Percentiles rank a stretch among this genome's conserved stretches.
Evolutionary conservation across 371 early-diverging fungal genomes (phyloP).

Genomic region (Apophysomyces ossiformis): DNA sequence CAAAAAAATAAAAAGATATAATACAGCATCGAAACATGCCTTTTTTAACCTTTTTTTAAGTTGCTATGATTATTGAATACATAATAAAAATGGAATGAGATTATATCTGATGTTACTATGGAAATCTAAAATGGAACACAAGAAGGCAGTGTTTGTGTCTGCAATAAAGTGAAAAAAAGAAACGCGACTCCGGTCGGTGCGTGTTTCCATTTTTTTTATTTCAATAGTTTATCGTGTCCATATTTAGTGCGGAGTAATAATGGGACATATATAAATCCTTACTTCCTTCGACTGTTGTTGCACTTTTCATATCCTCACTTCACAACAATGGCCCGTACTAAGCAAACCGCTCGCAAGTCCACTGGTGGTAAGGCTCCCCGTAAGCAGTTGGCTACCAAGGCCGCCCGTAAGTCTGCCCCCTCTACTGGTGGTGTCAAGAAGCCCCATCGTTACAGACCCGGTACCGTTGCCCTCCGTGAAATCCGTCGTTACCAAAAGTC

Average conservation of each 20-base stretch:
- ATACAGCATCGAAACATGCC: background rate
- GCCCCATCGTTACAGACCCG: slow-evolving; percentile 87
- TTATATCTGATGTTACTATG: too few species aligned
- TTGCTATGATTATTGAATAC: too few species aligned
- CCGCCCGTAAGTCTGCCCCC: slow-evolving; percentile 63
- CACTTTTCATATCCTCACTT: slow-evolving; percentile 20
- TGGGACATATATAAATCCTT: slow-evolving; percentile 16
- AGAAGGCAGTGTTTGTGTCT: slow-evolving; percentile 4
- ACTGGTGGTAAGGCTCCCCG: slow-evolving; percentile 98
- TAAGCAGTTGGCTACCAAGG: slow-evolving; percentile 98
- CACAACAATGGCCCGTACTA: slow-evolving; percentile 91
- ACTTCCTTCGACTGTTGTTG: slow-evolving; percentile 21
- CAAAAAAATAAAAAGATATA: slow-evolving; percentile 3
- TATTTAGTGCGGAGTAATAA: slow-evolving; percentile 12
- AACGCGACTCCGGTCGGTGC: background rate
- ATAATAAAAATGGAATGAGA: too few species aligned
- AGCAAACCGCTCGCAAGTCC: slow-evolving; percentile 99
- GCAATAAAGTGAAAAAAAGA: slow-evolving; percentile 14
- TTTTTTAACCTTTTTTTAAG: background rate
- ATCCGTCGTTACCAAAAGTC: slow-evolving; percentile 98
- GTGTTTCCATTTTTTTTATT: slow-evolving; percentile 12
- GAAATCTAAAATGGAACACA: background rate
- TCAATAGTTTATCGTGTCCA: slow-evolving; percentile 7
- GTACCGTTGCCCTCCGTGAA: slow-evolving; percentile 94
- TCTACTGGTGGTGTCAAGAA: slow-evolving; percentile 70